Percentiles rank a stretch among this genome's conserved stretches.
Conservation (phyloP, 176 grass and related monocot species). For the Dendrocalamus sinicus region DNA sequence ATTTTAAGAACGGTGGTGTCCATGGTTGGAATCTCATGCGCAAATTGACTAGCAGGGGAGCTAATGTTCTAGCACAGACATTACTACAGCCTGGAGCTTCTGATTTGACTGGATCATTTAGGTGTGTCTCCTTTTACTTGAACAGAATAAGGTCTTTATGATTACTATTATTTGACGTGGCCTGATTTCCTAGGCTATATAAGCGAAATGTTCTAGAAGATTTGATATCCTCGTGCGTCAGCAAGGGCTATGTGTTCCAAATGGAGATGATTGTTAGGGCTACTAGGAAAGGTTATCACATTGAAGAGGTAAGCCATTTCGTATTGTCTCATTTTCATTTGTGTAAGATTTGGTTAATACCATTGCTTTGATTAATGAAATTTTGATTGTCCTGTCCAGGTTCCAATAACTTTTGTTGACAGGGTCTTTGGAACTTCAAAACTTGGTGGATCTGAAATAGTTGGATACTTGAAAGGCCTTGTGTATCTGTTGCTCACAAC, state of each 20-base stretch:
- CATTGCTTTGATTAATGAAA: slow-evolving; percentile 15
- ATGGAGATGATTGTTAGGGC: slow-evolving; percentile 99
- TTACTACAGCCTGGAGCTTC: slow-evolving; percentile 89
- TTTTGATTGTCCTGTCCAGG: slow-evolving; percentile 51
- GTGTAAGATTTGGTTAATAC: background rate
- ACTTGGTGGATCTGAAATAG: slow-evolving; percentile 96
- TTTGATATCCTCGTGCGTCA: slow-evolving; percentile 93
- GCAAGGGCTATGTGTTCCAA: slow-evolving; percentile 98
- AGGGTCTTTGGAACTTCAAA: slow-evolving; percentile 94
- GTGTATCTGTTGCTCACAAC: slow-evolving; percentile 84
- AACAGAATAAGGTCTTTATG: background rate
- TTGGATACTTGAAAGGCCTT: slow-evolving; percentile 91
- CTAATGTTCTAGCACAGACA: slow-evolving; percentile 98
- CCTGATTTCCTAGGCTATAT: slow-evolving; percentile 69
- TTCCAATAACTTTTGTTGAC: slow-evolving; percentile 95
- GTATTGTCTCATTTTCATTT: background rate
- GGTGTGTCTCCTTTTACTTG: slow-evolving; percentile 44
- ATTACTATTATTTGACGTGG: background rate
- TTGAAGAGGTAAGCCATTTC: slow-evolving; percentile 69
- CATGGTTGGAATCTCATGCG: slow-evolving; percentile 99
- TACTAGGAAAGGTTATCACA: slow-evolving; percentile 81
- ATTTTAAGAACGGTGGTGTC: slow-evolving; percentile 87
- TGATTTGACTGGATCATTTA: slow-evolving; percentile 93
- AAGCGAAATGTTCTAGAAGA: slow-evolving; percentile 84
- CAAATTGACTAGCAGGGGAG: slow-evolving; percentile 95